Conservation (phyloP, 2,329 filamentous ascomycete species). For the Diaporthe capsici region DNA sequence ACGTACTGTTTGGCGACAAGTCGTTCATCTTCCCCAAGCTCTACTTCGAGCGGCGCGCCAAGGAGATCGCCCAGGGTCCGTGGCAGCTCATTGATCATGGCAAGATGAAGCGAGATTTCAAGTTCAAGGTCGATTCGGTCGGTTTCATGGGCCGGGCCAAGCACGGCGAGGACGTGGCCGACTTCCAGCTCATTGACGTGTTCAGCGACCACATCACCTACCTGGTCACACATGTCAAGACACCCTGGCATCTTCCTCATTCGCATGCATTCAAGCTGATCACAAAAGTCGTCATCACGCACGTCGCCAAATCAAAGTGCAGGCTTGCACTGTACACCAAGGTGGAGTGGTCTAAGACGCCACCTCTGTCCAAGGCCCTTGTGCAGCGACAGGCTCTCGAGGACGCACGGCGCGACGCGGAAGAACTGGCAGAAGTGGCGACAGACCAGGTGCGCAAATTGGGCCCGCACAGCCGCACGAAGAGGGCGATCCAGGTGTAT, state of each 20-base stretch:
- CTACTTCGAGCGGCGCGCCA: conserved; percentile 85
- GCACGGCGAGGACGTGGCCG: conserved; percentile 71
- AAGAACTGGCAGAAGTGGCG: conserved; percentile 81
- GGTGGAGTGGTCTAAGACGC: conserved; percentile 85
- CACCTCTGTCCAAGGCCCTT: conserved; percentile 71
- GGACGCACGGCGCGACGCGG: conserved; percentile 79
- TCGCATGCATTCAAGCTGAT: conserved; percentile 84
- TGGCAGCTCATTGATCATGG: conserved; percentile 82
- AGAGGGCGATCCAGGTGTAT: conserved; percentile 84
- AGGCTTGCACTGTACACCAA: conserved; percentile 91
- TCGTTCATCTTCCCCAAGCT: conserved; percentile 94
- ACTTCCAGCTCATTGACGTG: conserved; percentile 89
- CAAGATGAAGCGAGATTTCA: conserved; percentile 82
- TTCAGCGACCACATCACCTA: conserved; percentile 82
- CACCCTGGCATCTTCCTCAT: conserved; percentile 88
- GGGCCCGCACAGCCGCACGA: conserved; percentile 80
- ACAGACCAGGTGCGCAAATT: conserved; percentile 84
- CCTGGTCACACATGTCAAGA: conserved; percentile 73
- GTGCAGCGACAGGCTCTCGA: conserved; percentile 81
- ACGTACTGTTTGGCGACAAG: conserved; percentile 96
- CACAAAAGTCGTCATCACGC: conserved; percentile 93
- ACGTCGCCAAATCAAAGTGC: conserved; percentile 91
- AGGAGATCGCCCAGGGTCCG: conserved; percentile 86
- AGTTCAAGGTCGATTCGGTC: conserved; percentile 79
- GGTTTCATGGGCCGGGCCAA: conserved; percentile 75